Percentiles rank a stretch among this genome's conserved stretches.
These are phyloP conservation scores for Gardenia jasminoides DNA, from an alignment of 257 asterid species.

Conservation along the genomic window DNA sequence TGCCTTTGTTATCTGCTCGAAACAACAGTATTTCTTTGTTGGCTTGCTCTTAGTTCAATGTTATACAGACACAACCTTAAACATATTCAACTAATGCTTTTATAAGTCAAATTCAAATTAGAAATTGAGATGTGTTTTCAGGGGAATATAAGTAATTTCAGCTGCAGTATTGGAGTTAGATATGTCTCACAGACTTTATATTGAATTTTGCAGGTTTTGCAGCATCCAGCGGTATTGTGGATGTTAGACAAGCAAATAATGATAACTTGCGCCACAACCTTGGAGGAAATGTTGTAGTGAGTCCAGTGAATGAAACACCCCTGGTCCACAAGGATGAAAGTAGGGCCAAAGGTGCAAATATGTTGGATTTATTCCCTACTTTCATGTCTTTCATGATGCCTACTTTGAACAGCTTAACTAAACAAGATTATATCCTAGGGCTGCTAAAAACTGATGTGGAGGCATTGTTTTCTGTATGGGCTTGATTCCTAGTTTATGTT, in stretches of 20 bases:
- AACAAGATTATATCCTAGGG: not conserved
- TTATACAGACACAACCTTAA: not conserved
- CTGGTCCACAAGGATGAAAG: conserved; percentile 17
- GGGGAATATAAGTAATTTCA: not conserved
- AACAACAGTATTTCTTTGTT: too few relatives aligned
- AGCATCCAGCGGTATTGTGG: conserved; percentile 17
- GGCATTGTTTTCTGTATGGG: not conserved
- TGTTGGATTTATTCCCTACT: not conserved
- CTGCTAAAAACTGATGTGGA: not conserved
- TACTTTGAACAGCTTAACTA: not conserved
- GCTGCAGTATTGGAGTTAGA: too few relatives aligned
- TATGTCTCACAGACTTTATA: not conserved
- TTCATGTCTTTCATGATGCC: not conserved
- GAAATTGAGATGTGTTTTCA: not conserved
- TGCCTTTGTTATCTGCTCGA: too few relatives aligned
- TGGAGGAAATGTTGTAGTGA: conserved; percentile 24
- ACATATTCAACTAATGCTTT: not conserved
- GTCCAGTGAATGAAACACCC: conserved; percentile 25
- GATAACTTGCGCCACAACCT: conserved; percentile 31
- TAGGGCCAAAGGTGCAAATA: conserved; percentile 42
- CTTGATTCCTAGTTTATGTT: not conserved
- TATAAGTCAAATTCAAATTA: not conserved
- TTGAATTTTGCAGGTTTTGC: conserved; percentile 18
- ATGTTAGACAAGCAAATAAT: conserved; percentile 17
- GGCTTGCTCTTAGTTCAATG: not conserved